Percentiles rank a stretch among this genome's conserved stretches.
These are phyloP conservation scores for Pythium coloratum DNA, from an alignment of 352 stramenopile species.

Conservation along the genomic window DNA sequence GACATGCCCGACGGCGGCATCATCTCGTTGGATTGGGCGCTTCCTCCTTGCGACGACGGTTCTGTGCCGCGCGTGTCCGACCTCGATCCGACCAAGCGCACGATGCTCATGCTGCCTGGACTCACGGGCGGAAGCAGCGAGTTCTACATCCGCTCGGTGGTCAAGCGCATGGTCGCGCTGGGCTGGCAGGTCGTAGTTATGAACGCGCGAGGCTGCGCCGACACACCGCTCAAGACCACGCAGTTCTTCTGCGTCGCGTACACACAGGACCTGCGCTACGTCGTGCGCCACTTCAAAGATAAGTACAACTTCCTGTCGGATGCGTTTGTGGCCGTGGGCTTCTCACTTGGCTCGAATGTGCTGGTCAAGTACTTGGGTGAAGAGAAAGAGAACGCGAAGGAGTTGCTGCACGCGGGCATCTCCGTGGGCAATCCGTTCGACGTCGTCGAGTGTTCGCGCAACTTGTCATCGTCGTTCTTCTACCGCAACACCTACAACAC, in stretches of 20 bases:
- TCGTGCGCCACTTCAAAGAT: slow-evolving; percentile 38
- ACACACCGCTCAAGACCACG: slow-evolving; percentile 57
- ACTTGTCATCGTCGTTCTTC: slow-evolving; percentile 48
- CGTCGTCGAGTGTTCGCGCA: slow-evolving; percentile 46
- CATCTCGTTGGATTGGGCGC: slow-evolving; percentile 75
- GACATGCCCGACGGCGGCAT: slow-evolving; percentile 66
- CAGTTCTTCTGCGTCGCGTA: slow-evolving; percentile 74
- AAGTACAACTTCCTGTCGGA: slow-evolving; percentile 44
- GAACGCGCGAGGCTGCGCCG: slow-evolving; percentile 67
- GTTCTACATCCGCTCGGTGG: slow-evolving; percentile 65
- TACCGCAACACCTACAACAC: slow-evolving; percentile 61
- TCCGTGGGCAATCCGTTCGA: slow-evolving; percentile 77
- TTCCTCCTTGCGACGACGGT: slow-evolving; percentile 30
- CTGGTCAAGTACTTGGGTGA: slow-evolving; percentile 78
- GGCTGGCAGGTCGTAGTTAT: slow-evolving; percentile 75
- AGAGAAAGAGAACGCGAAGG: slow-evolving; percentile 34
- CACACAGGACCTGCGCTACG: slow-evolving; percentile 63
- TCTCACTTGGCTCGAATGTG: slow-evolving; percentile 73
- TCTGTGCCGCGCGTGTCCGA: slow-evolving; percentile 26
- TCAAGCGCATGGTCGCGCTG: slow-evolving; percentile 37
- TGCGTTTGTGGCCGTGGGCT: slow-evolving; percentile 54
- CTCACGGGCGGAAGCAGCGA: slow-evolving; percentile 64
- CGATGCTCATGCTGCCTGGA: slow-evolving; percentile 55
- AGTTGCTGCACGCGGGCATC: slow-evolving; percentile 50
- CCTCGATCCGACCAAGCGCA: slow-evolving; percentile 40